Percentiles rank a stretch among this genome's conserved stretches.
Conservation (phyloP, 1,139 yeast species). For the Ogataea hybrid region DNA sequence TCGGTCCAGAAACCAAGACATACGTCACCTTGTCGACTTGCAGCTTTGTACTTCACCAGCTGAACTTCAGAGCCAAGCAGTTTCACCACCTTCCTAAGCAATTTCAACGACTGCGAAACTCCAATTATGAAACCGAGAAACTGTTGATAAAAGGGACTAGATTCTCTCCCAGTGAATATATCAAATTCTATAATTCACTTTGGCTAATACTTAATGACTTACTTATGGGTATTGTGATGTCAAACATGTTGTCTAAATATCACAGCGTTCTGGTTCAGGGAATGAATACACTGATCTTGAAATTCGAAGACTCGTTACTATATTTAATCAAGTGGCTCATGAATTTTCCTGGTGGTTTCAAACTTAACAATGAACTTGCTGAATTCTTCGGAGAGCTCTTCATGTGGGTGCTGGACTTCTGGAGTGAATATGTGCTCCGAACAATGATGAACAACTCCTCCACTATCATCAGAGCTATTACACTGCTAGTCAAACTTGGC, state of each 20-base stretch:
- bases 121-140: constrained; percentile 27
- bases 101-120: constrained; percentile 51
- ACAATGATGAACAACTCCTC: constrained; percentile 14
- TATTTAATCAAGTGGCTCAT: constrained; percentile 70
- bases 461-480: constrained; percentile 34
- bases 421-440: constrained; percentile 44
- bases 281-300: constrained; percentile 7
- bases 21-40: constrained; percentile 8
- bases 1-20: constrained; percentile 4
- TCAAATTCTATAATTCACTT: constrained; percentile 79
- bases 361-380: constrained; percentile 84
- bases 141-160: constrained; percentile 34
- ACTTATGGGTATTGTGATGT: constrained; percentile 65
- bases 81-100: constrained; percentile 80
- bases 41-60: constrained; percentile 55
- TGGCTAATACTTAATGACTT: constrained; percentile 89
- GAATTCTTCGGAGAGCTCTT: constrained; percentile 83
- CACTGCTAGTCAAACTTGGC: constrained; percentile 44
- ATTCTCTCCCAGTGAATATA: constrained; percentile 65
- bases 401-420: constrained; percentile 77
- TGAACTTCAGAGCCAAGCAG: constrained; percentile 77
- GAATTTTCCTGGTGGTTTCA: constrained; percentile 92
- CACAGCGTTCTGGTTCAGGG: constrained; percentile 35
- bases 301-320: constrained; percentile 40
- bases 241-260: constrained; percentile 49